Evolutionary conservation across 2,329 filamentous ascomycete species (phyloP).

Genomic region (Graphiopsis chlorocephala): DNA sequence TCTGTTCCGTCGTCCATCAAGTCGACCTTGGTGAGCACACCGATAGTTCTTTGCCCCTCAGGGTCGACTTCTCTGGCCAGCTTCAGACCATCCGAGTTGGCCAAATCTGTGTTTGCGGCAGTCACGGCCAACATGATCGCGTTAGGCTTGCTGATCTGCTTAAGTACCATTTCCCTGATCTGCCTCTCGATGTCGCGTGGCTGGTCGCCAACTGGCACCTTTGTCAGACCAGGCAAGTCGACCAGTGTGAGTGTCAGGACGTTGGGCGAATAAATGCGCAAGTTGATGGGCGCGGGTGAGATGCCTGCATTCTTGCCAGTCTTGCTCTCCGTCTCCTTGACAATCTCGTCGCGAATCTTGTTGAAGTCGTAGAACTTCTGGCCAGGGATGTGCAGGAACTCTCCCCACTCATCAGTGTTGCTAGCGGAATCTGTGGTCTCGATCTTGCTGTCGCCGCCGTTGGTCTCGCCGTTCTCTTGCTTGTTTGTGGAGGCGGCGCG

Average conservation of each 20-base stretch:
- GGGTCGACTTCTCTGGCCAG: constrained; percentile 94
- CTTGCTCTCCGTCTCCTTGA: constrained; percentile 93
- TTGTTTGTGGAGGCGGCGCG: constrained; percentile 51
- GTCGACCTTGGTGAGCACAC: constrained; percentile 97
- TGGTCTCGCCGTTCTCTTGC: constrained; percentile 70
- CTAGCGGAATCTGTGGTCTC: constrained; percentile 76
- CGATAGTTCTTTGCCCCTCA: constrained; percentile 95
- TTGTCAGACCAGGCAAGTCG: constrained; percentile 92
- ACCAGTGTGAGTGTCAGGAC: constrained; percentile 95
- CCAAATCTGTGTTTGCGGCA: constrained; percentile 94
- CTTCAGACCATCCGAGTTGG: constrained; percentile 97
- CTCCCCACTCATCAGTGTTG: constrained; percentile 95
- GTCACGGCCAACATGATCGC: constrained; percentile 97
- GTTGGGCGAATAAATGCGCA: constrained; percentile 97
- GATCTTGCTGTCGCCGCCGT: constrained; percentile 67
- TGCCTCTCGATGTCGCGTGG: constrained; percentile 95
- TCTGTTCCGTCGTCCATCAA: constrained; percentile 98
- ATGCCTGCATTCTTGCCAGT: constrained; percentile 96
- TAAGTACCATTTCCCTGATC: constrained; percentile 96
- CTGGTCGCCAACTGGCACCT: constrained; percentile 94
- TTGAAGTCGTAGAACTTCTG: constrained; percentile 98
- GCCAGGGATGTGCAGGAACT: constrained; percentile 95
- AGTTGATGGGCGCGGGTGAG: constrained; percentile 92
- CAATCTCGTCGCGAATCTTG: constrained; percentile 97
- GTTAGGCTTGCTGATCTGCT: constrained; percentile 98